Evolutionary conservation across 2,329 filamentous ascomycete genomes (phyloP).

Genomic region (Diplodia seriata): DNA sequence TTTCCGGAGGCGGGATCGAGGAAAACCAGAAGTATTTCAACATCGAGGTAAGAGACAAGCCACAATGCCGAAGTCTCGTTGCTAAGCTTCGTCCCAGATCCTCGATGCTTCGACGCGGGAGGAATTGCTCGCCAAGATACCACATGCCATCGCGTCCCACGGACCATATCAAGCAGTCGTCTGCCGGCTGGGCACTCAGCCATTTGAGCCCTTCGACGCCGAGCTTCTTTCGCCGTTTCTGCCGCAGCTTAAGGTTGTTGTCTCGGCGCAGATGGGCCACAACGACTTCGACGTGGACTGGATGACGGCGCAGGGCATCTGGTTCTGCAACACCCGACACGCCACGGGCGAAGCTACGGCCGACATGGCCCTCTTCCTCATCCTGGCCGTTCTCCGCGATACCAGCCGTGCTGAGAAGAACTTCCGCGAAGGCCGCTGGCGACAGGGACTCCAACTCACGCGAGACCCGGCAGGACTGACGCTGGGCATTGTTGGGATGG

Average conservation of each 20-base stretch:
- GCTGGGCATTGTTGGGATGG: conserved; percentile 59
- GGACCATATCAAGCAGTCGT: conserved; percentile 26
- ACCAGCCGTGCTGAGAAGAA: conserved; percentile 49
- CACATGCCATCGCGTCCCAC: background rate
- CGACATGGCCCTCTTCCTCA: conserved; percentile 57
- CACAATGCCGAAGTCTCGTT: background rate
- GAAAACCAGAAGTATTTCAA: conserved; percentile 13
- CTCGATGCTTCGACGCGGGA: conserved; percentile 14
- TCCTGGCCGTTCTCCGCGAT: conserved; percentile 57
- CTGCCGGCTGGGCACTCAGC: conserved; percentile 56
- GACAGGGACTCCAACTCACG: conserved; percentile 45
- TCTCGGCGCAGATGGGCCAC: conserved; percentile 57
- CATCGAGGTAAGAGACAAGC: conserved; percentile 5
- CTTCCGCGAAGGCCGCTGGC: conserved; percentile 48
- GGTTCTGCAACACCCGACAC: conserved; percentile 63
- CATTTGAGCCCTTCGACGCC: conserved; percentile 59
- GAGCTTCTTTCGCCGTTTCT: conserved; percentile 51
- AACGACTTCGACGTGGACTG: conserved; percentile 57
- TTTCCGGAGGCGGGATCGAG: conserved; percentile 13
- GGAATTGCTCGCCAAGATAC: conserved; percentile 24
- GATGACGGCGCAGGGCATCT: conserved; percentile 54
- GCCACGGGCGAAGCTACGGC: conserved; percentile 62
- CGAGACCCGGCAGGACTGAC: conserved; percentile 54
- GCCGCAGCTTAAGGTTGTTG: conserved; percentile 55
- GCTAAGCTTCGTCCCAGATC: conserved; percentile 3